These are phyloP conservation scores for Penicillium sp. DNA, from an alignment of 2,329 filamentous ascomycete genomes.

Conservation along the genomic window DNA sequence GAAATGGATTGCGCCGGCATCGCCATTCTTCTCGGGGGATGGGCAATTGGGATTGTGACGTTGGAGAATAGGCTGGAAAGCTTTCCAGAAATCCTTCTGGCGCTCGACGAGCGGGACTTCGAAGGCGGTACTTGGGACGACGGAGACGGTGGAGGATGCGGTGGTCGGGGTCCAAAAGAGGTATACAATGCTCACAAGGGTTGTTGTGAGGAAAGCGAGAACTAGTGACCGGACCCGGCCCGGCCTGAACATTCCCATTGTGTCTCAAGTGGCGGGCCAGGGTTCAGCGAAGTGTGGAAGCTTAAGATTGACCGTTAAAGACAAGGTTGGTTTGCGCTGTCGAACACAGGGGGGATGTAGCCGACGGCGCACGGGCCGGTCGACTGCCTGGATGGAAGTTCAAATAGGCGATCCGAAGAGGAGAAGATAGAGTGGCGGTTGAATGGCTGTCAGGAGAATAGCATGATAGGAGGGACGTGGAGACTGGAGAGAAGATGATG, in stretches of 20 bases:
- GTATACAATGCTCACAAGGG: conserved; percentile 44
- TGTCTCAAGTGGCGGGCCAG: neutral
- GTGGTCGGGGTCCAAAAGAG: conserved; percentile 45
- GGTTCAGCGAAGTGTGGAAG: neutral
- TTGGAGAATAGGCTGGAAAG: conserved; percentile 42
- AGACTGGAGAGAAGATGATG: neutral
- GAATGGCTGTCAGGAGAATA: neutral
- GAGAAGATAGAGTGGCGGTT: too few relatives aligned
- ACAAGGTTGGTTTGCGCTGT: neutral
- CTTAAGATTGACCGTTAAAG: neutral
- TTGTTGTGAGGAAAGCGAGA: conserved; percentile 36
- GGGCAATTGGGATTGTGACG: conserved; percentile 41
- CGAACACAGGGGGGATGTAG: conserved; percentile 17
- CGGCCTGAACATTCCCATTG: conserved; percentile 38
- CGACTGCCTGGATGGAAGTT: conserved; percentile 11
- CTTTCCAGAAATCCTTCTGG: conserved; percentile 47
- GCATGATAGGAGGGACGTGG: neutral
- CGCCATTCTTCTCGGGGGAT: conserved; percentile 34
- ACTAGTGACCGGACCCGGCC: conserved; percentile 39
- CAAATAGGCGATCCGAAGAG: conserved; percentile 6
- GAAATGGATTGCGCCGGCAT: conserved; percentile 37
- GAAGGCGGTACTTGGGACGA: conserved; percentile 42
- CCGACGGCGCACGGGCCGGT: conserved; percentile 30
- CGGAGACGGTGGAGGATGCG: conserved; percentile 36
- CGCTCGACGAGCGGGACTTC: conserved; percentile 44